Conservation (phyloP, 768 basidiomycete genomes). For the Tulasnella sp. region DNA sequence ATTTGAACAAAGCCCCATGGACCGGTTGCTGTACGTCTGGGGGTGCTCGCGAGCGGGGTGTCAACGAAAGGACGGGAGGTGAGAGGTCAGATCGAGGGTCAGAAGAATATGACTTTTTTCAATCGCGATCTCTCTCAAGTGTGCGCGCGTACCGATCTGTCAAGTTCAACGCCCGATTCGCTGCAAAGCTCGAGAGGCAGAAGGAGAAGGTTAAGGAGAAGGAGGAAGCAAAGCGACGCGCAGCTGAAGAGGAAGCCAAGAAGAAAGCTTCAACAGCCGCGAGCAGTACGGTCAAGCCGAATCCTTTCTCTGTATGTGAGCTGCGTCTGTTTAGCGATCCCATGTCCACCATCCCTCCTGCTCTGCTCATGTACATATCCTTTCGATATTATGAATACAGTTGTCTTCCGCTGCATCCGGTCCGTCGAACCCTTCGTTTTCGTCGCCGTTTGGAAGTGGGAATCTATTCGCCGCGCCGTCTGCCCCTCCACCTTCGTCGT, state of each 20-base stretch:
- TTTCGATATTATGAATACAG: conserved; percentile 6
- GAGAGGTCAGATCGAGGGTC: conserved; percentile 38
- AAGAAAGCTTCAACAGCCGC: background rate
- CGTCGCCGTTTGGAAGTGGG: conserved; percentile 10
- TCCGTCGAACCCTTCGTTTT: background rate
- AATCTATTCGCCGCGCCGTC: conserved; percentile 5
- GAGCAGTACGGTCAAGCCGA: background rate
- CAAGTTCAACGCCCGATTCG: conserved; percentile 68
- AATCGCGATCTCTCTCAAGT: conserved; percentile 44
- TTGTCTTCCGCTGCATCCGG: background rate
- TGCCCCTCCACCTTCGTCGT: background rate
- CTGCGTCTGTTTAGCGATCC: background rate
- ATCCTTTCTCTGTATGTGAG: background rate
- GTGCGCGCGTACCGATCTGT: conserved; percentile 79
- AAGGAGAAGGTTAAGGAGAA: conserved; percentile 39
- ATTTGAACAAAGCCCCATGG: conserved; percentile 77
- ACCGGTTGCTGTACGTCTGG: conserved; percentile 82
- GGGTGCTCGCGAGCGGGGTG: conserved; percentile 68
- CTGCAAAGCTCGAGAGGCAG: conserved; percentile 63
- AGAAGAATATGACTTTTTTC: background rate
- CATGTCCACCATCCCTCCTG: background rate
- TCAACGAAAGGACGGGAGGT: conserved; percentile 77
- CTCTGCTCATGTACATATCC: background rate
- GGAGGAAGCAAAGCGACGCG: conserved; percentile 22
- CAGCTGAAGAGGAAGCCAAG: background rate